phyloP scores from a whole-genome alignment of 2,329 filamentous ascomycete genomes.

The Aspergillus ochraceoroseus region DNA sequence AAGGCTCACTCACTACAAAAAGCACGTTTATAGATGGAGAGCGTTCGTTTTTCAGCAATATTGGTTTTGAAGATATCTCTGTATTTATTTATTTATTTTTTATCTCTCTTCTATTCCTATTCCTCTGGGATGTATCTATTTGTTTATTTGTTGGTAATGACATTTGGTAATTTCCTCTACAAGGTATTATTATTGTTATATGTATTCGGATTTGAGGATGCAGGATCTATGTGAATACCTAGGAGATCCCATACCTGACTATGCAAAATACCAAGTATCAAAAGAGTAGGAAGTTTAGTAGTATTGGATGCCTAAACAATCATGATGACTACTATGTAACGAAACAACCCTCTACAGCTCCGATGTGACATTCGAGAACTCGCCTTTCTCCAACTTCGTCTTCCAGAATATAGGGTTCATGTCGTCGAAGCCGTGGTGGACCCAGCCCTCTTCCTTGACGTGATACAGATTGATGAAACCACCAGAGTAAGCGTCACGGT shows the following conservation, averaged over 20 bases:
- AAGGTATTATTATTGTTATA: too few relatives aligned
- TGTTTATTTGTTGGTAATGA: constrained; percentile 10
- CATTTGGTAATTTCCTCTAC: constrained; percentile 9
- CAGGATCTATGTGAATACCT: too few relatives aligned
- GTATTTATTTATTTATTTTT: constrained; percentile 13
- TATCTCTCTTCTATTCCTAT: too few relatives aligned
- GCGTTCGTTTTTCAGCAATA: constrained; percentile 13
- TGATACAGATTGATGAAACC: constrained; percentile 99
- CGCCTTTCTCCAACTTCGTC: constrained; percentile 96
- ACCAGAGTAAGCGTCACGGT: constrained; percentile 97
- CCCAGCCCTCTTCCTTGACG: constrained; percentile 98
- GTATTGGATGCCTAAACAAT: constrained; percentile 15
- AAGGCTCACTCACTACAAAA: constrained; percentile 11
- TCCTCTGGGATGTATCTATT: constrained; percentile 4
- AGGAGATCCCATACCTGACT: too few relatives aligned
- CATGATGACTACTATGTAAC: constrained; percentile 19
- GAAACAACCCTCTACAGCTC: constrained; percentile 46
- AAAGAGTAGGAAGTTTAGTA: too few relatives aligned
- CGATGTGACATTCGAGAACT: constrained; percentile 93
- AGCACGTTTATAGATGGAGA: constrained; percentile 19
- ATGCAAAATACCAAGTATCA: too few relatives aligned
- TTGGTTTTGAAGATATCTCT: constrained; percentile 14
- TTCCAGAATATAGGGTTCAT: constrained; percentile 99
- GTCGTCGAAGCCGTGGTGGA: constrained; percentile 96
- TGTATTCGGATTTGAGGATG: too few relatives aligned